These are phyloP conservation scores for Fusarium sp. DNA, from an alignment of 2,329 filamentous ascomycete genomes.

Conservation along the genomic window DNA sequence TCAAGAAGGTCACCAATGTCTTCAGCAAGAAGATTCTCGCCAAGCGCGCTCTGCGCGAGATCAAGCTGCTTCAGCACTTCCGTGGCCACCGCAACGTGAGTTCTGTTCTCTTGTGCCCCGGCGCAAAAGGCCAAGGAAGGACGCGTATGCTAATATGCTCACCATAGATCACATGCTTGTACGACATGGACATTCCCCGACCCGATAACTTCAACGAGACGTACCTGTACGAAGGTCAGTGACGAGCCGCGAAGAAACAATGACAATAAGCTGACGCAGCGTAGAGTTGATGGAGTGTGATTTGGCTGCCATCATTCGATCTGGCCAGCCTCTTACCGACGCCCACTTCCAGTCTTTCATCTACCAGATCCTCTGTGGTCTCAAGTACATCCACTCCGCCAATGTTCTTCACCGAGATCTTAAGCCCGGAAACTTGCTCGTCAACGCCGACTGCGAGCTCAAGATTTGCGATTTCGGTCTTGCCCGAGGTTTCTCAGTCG, in stretches of 20 bases:
- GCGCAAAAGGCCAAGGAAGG: background rate
- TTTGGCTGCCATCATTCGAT: conserved; percentile 96
- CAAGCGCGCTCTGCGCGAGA: conserved; percentile 96
- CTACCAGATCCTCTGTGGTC: conserved; percentile 98
- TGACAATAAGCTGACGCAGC: conserved; percentile 31
- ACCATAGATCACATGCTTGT: conserved; percentile 92
- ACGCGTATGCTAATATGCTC: conserved; percentile 32
- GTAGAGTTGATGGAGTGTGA: conserved; percentile 99
- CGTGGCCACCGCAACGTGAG: conserved; percentile 86
- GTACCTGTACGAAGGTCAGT: conserved; percentile 94
- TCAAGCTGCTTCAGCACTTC: conserved; percentile 98
- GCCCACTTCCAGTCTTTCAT: conserved; percentile 99
- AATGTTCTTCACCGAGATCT: conserved; percentile 97
- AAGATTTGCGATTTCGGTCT: conserved; percentile 99
- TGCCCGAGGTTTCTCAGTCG: conserved; percentile 94
- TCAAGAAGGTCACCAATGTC: conserved; percentile 99
- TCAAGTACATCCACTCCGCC: conserved; percentile 99
- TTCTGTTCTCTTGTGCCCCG: conserved; percentile 25
- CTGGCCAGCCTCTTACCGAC: conserved; percentile 95
- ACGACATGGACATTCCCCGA: conserved; percentile 98
- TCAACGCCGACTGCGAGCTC: conserved; percentile 98
- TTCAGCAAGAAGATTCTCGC: conserved; percentile 99
- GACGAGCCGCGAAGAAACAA: conserved; percentile 11
- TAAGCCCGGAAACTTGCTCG: conserved; percentile 95
- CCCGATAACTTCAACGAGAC: conserved; percentile 99